phyloP scores from a whole-genome alignment of 345 rosid genomes.

The Syzygium oleosum region DNA sequence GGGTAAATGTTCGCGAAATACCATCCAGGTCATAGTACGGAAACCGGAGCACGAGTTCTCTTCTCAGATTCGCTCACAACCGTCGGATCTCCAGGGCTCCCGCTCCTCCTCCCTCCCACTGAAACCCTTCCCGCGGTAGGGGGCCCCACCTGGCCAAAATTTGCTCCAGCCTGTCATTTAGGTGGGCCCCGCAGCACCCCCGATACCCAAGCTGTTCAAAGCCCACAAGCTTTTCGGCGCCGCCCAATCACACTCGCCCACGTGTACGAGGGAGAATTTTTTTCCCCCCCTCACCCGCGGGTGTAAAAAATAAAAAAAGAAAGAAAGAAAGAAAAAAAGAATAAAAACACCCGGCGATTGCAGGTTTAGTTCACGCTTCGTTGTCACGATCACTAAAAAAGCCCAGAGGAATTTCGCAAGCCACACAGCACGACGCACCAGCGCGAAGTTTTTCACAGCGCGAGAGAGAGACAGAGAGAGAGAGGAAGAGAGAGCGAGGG shows the following conservation, averaged over 20 bases:
- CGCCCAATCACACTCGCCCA: neutral
- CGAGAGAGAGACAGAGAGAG: constrained; percentile 9
- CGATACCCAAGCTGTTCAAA: neutral
- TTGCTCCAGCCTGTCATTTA: neutral
- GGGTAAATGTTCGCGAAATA: neutral
- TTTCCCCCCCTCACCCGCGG: neutral
- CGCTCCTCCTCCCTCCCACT: too few relatives aligned
- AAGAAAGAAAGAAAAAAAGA: neutral
- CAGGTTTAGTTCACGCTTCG: neutral
- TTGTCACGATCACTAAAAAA: neutral
- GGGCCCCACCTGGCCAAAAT: neutral
- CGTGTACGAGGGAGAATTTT: neutral
- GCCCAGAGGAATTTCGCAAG: neutral
- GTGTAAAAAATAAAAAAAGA: neutral
- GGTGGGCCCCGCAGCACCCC: neutral
- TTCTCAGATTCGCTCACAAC: neutral
- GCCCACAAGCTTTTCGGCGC: neutral
- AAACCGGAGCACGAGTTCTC: neutral
- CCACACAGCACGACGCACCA: neutral
- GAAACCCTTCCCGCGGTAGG: neutral
- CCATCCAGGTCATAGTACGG: neutral
- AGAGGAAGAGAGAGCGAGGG: neutral
- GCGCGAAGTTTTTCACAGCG: neutral
- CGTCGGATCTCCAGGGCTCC: neutral
- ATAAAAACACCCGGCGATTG: neutral